These are phyloP conservation scores for Russula virescens DNA, from an alignment of 768 basidiomycete genomes.

Conservation along the genomic window DNA sequence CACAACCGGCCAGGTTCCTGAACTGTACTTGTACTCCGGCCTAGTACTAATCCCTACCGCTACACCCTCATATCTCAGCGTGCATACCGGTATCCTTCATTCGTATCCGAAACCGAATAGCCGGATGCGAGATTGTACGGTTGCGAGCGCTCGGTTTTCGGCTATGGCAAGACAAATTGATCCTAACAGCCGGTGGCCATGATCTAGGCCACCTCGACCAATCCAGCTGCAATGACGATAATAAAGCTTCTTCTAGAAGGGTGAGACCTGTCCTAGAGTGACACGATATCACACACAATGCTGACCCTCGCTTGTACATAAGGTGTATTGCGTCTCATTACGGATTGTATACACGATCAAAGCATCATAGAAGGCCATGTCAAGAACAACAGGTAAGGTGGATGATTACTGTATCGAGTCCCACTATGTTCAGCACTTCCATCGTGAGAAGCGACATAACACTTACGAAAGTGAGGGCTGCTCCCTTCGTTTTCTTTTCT, in stretches of 20 bases:
- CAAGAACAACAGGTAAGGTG: slow-evolving; percentile 1
- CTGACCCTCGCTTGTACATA: slow-evolving; percentile 13
- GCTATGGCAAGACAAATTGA: background rate
- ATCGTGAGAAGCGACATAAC: background rate
- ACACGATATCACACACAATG: too few species aligned
- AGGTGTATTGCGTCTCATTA: slow-evolving; percentile 15
- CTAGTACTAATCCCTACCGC: background rate
- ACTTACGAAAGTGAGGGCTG: slow-evolving; percentile 90
- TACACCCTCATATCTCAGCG: background rate
- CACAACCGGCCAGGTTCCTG: background rate
- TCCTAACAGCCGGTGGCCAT: background rate
- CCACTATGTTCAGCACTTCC: background rate
- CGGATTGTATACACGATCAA: slow-evolving; percentile 19
- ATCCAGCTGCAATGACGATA: background rate
- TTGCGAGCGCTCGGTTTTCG: slow-evolving; percentile 3
- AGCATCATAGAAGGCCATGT: slow-evolving; percentile 3
- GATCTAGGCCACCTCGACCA: background rate
- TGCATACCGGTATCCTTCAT: slow-evolving; percentile 2
- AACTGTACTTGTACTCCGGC: background rate
- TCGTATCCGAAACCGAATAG: background rate
- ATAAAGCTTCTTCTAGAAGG: background rate
- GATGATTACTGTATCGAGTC: slow-evolving; percentile 15
- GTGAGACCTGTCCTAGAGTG: background rate
- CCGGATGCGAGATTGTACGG: slow-evolving; percentile 15
- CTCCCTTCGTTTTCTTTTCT: slow-evolving; percentile 99